Evolutionary conservation across 768 basidiomycete species (phyloP).

Genomic region (Podaxis sp.): DNA sequence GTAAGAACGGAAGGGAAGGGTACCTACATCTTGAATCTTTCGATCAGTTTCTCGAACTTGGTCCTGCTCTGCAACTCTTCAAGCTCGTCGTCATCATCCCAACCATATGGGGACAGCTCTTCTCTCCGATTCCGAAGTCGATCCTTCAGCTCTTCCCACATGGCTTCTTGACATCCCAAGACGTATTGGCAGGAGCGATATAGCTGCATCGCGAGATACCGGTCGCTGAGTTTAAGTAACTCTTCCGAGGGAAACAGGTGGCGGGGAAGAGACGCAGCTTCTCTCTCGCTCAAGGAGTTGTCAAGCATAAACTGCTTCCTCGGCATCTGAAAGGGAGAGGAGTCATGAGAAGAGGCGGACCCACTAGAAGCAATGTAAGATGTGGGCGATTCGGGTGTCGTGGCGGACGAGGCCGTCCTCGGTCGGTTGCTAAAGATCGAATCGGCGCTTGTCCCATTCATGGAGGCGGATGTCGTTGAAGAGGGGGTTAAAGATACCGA

Average conservation of each 20-base stretch:
- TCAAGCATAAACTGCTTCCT: constrained; percentile 42
- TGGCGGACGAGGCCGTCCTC: constrained; percentile 28
- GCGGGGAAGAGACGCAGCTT: constrained; percentile 27
- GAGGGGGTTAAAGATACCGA: constrained; percentile 51
- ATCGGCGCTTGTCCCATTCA: constrained; percentile 23
- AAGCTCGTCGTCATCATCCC: constrained; percentile 65
- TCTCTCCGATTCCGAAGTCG: constrained; percentile 52
- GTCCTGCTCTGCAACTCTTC: constrained; percentile 51
- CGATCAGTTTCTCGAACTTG: constrained; percentile 56
- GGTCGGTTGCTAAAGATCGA: constrained; percentile 21
- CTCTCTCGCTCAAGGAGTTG: constrained; percentile 39
- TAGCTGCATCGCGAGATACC: constrained; percentile 68
- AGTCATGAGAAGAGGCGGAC: constrained; percentile 13
- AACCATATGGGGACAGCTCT: constrained; percentile 55
- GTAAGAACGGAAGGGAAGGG: not conserved
- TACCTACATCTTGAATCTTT: constrained; percentile 46
- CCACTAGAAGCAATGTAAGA: constrained; percentile 14
- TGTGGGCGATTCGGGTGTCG: constrained; percentile 21
- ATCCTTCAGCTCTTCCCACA: constrained; percentile 73
- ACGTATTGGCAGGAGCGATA: constrained; percentile 59
- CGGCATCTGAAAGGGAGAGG: constrained; percentile 14
- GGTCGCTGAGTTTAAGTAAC: constrained; percentile 45
- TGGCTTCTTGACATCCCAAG: constrained; percentile 64
- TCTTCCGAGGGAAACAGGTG: constrained; percentile 37
- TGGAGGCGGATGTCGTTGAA: constrained; percentile 39